Conservation (phyloP, 768 basidiomycete genomes). For the Flagelloscypha sp. region DNA sequence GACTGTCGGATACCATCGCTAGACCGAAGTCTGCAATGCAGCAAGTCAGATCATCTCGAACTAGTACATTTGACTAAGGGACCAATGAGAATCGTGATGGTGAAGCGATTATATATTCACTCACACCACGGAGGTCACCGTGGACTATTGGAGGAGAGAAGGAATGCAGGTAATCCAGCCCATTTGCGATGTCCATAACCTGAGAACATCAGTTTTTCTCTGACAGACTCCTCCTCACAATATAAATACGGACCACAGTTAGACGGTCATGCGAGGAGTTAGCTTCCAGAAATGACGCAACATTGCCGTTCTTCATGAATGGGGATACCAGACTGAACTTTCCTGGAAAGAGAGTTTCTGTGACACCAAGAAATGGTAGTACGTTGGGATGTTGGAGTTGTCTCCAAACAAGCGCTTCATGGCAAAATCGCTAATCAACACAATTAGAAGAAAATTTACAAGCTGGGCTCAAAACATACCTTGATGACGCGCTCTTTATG, state of each 20-base stretch:
- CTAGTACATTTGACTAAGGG: slow-evolving; percentile 14
- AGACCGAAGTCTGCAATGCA: slow-evolving; percentile 15
- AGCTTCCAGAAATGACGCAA: slow-evolving; percentile 3
- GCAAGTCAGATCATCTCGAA: slow-evolving; percentile 7
- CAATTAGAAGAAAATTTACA: too few relatives aligned
- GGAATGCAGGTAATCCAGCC: slow-evolving; percentile 26
- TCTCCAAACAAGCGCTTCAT: slow-evolving; percentile 13
- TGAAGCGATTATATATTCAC: neutral
- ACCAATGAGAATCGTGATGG: neutral
- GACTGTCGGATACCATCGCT: slow-evolving; percentile 7
- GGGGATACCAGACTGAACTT: slow-evolving; percentile 12
- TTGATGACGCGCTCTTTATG: too few relatives aligned
- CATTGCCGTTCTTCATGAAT: slow-evolving; percentile 11
- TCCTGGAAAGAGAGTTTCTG: slow-evolving; percentile 10
- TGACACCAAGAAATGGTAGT: slow-evolving; percentile 16
- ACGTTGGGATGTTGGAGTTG: slow-evolving; percentile 11
- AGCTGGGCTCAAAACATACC: too few relatives aligned
- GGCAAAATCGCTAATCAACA: slow-evolving; percentile 13
- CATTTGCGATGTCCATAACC: slow-evolving; percentile 27
- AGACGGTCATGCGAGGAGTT: slow-evolving; percentile 1
- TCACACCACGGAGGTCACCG: slow-evolving; percentile 18
- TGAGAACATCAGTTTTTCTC: slow-evolving; percentile 4
- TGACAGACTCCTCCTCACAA: too few relatives aligned
- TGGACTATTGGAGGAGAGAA: slow-evolving; percentile 12
- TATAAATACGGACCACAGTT: neutral